A percentile compares a stretch with the other conserved stretches of the same genome.
phyloP scores from a whole-genome alignment of 2,329 filamentous ascomycete genomes.

The Talaromyces funiculosus region DNA sequence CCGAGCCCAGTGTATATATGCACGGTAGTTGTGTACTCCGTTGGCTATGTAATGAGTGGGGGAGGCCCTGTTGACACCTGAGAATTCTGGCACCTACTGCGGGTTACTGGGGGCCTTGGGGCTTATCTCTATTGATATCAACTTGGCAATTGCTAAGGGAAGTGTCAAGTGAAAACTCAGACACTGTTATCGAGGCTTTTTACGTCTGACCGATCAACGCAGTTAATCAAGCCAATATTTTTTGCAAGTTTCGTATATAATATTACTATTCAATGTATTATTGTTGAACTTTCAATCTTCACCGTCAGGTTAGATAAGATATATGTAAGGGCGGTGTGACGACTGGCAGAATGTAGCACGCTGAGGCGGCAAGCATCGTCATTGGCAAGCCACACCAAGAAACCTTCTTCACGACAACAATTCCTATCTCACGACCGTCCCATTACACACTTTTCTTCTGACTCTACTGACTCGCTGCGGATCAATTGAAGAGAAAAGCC shows the following conservation, averaged over 20 bases:
- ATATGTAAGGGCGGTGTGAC: background rate
- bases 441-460: background rate
- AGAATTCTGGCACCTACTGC: background rate
- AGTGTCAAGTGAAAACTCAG: too few relatives aligned
- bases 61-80: background rate
- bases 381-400: background rate
- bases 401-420: background rate
- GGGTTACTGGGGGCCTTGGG: background rate
- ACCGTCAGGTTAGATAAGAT: slow-evolving; percentile 1
- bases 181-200: too few relatives aligned
- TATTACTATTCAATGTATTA: too few relatives aligned
- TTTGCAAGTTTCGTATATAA: too few relatives aligned
- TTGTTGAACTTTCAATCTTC: too few relatives aligned
- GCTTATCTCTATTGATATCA: too few relatives aligned
- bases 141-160: too few relatives aligned
- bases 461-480: background rate
- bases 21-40: too few relatives aligned
- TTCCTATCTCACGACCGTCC: background rate
- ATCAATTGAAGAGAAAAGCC: background rate
- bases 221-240: too few relatives aligned
- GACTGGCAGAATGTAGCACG: background rate
- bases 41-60: too few relatives aligned
- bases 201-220: too few relatives aligned
- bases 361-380: background rate
- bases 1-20: slow-evolving; percentile 11